phyloP scores from a whole-genome alignment of 768 basidiomycete species.

The Kwoniella bestiolae region DNA sequence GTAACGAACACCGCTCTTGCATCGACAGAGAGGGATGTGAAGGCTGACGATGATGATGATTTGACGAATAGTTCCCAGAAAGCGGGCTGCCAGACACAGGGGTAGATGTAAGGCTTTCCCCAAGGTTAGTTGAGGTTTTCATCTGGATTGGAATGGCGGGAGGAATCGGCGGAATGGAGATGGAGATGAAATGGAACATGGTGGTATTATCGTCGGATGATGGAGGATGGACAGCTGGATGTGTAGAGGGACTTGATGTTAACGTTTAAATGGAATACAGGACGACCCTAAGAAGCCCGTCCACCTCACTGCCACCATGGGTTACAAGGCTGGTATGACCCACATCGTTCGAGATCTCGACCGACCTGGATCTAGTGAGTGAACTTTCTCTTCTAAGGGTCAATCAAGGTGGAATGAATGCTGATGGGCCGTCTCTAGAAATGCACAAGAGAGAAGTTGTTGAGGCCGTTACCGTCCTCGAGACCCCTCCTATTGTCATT shows the following conservation, averaged over 20 bases:
- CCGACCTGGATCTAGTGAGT: constrained; percentile 97
- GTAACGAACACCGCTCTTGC: not conserved
- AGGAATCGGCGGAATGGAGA: not conserved
- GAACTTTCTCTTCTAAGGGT: not conserved
- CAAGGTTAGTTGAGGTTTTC: constrained; percentile 66
- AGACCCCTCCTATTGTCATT: constrained; percentile 94
- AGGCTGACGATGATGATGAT: constrained; percentile 53
- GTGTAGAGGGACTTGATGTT: too few species aligned
- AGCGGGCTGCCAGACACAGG: constrained; percentile 94
- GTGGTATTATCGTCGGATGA: not conserved
- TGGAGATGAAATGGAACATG: constrained; percentile 14
- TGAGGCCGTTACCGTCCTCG: constrained; percentile 93
- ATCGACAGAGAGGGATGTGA: not conserved
- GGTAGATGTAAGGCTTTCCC: constrained; percentile 99
- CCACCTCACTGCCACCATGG: constrained; percentile 96
- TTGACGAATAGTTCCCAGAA: constrained; percentile 75
- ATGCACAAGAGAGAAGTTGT: constrained; percentile 99
- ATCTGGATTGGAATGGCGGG: constrained; percentile 5
- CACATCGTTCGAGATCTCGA: constrained; percentile 99
- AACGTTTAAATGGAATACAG: constrained; percentile 59
- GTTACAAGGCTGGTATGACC: constrained; percentile 99
- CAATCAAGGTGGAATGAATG: not conserved
- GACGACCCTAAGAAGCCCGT: constrained; percentile 99
- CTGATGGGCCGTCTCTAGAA: constrained; percentile 63
- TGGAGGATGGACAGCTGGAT: not conserved